Percentiles rank a stretch among this genome's conserved stretches.
These are phyloP conservation scores for Exserohilum turcica DNA, from an alignment of 2,329 filamentous ascomycete genomes.

Conservation along the genomic window DNA sequence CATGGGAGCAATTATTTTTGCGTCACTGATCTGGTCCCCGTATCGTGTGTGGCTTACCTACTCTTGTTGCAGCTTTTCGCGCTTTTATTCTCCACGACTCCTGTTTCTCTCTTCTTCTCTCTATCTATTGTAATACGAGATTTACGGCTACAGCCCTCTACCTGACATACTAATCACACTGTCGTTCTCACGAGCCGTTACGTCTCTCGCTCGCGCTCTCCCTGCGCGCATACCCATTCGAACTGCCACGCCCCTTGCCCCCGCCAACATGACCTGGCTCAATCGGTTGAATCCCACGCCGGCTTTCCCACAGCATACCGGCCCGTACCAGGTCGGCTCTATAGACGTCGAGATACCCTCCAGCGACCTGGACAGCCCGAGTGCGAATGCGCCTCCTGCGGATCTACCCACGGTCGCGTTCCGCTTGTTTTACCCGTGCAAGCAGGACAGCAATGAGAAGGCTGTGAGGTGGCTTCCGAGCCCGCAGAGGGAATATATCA, in stretches of 20 bases:
- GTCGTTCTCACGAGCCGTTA: constrained; percentile 36
- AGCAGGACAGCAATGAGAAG: constrained; percentile 52
- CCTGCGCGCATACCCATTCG: constrained; percentile 17
- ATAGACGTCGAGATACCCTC: constrained; percentile 81
- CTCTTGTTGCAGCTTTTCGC: not conserved
- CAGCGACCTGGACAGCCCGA: constrained; percentile 52
- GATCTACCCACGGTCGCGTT: constrained; percentile 75
- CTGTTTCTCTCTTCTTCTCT: not conserved
- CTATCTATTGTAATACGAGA: too few species aligned
- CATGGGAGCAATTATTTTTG: constrained; percentile 20
- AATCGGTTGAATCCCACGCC: constrained; percentile 68
- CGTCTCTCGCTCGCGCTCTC: constrained; percentile 24
- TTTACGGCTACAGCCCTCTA: not conserved
- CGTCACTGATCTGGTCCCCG: constrained; percentile 27
- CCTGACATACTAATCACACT: constrained; percentile 20
- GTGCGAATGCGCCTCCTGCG: constrained; percentile 58
- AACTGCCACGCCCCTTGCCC: constrained; percentile 10
- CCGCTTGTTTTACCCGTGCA: constrained; percentile 76
- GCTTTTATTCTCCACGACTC: not conserved
- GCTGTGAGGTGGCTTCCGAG: constrained; percentile 76
- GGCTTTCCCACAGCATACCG: constrained; percentile 74
- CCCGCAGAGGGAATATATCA: constrained; percentile 74
- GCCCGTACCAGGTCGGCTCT: constrained; percentile 78
- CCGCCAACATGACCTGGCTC: constrained; percentile 48
- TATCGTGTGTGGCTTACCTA: constrained; percentile 8